Evolutionary conservation across 2,329 filamentous ascomycete genomes (phyloP), one percentile per base, ranked within the genome.

Genomic region (Capronia coronata): DNA sequence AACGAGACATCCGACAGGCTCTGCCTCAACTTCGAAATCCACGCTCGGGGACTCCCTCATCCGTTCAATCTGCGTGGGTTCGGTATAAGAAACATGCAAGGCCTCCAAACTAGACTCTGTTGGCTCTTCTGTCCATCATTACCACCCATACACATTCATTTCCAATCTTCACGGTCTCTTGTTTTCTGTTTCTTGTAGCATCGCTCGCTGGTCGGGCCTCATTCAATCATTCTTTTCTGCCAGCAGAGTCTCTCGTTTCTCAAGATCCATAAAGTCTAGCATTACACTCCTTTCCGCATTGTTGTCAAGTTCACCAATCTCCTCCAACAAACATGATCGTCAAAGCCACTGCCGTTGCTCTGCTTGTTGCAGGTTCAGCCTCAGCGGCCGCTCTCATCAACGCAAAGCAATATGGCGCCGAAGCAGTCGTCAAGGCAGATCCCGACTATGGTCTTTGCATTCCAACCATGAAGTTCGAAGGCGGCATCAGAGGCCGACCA

Each of bases 391-490:
- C 47, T 34, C 29, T 51, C 13, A 29, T 27, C 25, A 30, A 18
- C 44, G 58, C 18, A 54, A 25, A 40, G 23, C 34, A 37, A 7
- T 46, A 49, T n/a, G 44, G 48, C 46, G 43, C 23, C 22, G 48
- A 56, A 30, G 52, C 34, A 46, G 49, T 71, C 21, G 13, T 51
- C 22, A 49, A 27, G n/a, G 54, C 46, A 6, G 47, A 54, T 16
- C 29, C 54, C 22, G 72, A 76, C 62, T 77, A 77, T 52, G 75
- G 75, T 43, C 60, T 62, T 14, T 78, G 75, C 63, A 66, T 62
- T 2, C 75, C 76, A 16, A 73, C 70, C n/a, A 77, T 78, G 59
- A 74, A 82, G 3, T 80, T 80, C 67, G 71, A 77, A 59, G 70
- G 72, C 39, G 78, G 78, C 11, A 74, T 76, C 1, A 59, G 67